Base-by-base conservation (phyloP, 495 filamentous ascomycete species). In the Neurospora sp. region DNA sequence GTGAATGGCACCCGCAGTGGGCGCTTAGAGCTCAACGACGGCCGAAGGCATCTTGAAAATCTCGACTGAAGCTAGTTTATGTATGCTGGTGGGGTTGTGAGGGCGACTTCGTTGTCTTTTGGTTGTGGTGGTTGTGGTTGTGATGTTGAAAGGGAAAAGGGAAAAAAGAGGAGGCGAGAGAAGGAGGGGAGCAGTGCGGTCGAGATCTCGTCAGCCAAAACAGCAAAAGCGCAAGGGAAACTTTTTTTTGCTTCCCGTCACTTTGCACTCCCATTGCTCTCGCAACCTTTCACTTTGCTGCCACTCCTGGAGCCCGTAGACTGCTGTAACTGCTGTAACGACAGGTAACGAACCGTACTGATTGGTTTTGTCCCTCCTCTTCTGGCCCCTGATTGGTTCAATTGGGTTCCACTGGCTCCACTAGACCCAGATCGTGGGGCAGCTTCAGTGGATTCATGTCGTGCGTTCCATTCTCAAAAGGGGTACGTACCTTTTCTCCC, bases 1-100 rank as follows among this genome's bases (percentile, higher is more conserved):
- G 81, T 77, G 81, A 71, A 78, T 77, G 80, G 82, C 86, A 86
- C 86, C 90, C 90, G 89, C 91, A 94, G 93, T 89, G 90, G 89
- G 87, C 84, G 85, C 92, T 94, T 92, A 96, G 91, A 96, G 93
- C 92, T 91, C 92, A 93, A 89, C 92, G 92, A 93, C 88, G 84
- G 91, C 91, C 91, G 92, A 88, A 83, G 90, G 91, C 90, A 90
- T 90, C 85, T 86, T 89, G 80, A 75, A 68, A 82, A 88, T 86
- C 86, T 93, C 89, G 92, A 96, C 93, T 89, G 91, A 92, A 90
- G 89, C 87, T 85, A 75, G 79, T 69, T 71, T 71, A 75, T 77
- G 76, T 76, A 72, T 74, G 73, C 80, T 81, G 78, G 74, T 78
- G 76, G 74, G 74, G 76, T 87, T 88, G 83, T 82, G 84, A 65